Base-by-base conservation (phyloP, 1,284 basidiomycete genomes). In the Cutaneotrichosporon spelunceum region DNA sequence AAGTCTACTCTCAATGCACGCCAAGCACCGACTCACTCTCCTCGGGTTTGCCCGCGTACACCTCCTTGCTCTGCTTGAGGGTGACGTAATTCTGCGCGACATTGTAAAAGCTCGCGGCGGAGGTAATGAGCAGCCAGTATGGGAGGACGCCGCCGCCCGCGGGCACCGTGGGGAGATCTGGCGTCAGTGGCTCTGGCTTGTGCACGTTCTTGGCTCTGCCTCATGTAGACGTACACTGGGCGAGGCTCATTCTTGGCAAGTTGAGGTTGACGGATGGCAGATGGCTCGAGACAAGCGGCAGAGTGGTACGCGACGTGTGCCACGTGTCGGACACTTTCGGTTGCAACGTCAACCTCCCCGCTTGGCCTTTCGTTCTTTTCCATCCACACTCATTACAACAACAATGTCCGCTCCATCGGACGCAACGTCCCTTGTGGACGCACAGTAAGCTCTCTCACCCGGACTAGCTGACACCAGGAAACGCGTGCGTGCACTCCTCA, bases 101-200 rank as follows among this genome's bases (percentile, higher is more conserved):
- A 81, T 96, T 96, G 82, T 94, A 89, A 26, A 91, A 66, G 10
- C 91, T 89, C 56, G 88, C 83, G 14, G 83, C 80, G 21, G 89
- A 84, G 36, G 92, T 85, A 66, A 93, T 70, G 52, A 94, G 84
- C 75, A 93, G 88, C 91, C 92, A 95, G 76, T 86, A 85, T 1
- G 91, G 89, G 10, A 96, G 84, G 72, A 83, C 81, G n/a, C 91
- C 91, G 24, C 82, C 72, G 23, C 55, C 54, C 13, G 68, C 59
- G 8, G 74, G 63, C 73, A 74, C 1, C 73, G 66, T 58, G 66
- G 56, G 47, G 33, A 57, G 47, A 33, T 48, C 59, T 61, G 54
- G 29, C 14, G 39, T 60, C 19, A 60, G 59, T 7, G 30, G 30
- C 8, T 7, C 30, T 33, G 30, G 8, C 13, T 11, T 11, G 8